Evolutionary conservation across 73 alveolate species (phyloP).

Genomic region (Paraurostyla sp.): DNA sequence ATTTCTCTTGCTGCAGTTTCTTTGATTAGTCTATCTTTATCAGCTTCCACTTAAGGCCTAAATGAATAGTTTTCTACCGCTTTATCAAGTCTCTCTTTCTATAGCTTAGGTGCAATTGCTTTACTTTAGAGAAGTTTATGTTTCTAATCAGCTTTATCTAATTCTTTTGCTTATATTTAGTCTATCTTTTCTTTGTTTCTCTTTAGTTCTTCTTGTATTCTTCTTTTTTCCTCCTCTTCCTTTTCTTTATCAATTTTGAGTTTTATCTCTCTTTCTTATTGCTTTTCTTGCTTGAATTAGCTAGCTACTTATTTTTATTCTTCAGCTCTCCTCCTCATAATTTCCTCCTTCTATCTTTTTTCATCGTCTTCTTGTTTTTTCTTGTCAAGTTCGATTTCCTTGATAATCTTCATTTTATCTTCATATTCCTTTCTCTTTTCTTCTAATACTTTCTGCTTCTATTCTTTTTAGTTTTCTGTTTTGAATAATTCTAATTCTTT

Average conservation of each 20-base stretch:
- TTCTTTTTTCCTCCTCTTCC: conserved; percentile 82
- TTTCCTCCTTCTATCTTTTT: conserved; percentile 49
- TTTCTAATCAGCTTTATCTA: conserved; percentile 66
- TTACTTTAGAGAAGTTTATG: conserved; percentile 57
- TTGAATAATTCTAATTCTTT: conserved; percentile 61
- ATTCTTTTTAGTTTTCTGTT: conserved; percentile 44
- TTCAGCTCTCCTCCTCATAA: conserved; percentile 75
- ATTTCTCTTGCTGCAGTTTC: conserved; percentile 86
- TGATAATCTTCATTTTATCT: conserved; percentile 67
- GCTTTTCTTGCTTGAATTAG: conserved; percentile 73
- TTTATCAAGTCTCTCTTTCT: conserved; percentile 86
- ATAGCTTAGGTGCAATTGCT: conserved; percentile 64
- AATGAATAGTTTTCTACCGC: conserved; percentile 89
- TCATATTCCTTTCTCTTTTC: conserved; percentile 73
- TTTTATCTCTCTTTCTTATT: conserved; percentile 68
- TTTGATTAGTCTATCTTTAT: conserved; percentile 83
- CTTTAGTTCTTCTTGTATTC: conserved; percentile 73
- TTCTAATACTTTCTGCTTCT: conserved; percentile 50
- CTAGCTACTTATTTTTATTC: conserved; percentile 84
- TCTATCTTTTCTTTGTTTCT: conserved; percentile 67
- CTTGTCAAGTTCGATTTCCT: conserved; percentile 70
- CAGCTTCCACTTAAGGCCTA: conserved; percentile 94
- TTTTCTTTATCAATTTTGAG: conserved; percentile 65
- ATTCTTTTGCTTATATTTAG: conserved; percentile 82
- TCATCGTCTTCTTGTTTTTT: conserved; percentile 57